Evolutionary conservation across 164 flowering plant species (phyloP).

Genomic region (Magnolia kwangsiensis): DNA sequence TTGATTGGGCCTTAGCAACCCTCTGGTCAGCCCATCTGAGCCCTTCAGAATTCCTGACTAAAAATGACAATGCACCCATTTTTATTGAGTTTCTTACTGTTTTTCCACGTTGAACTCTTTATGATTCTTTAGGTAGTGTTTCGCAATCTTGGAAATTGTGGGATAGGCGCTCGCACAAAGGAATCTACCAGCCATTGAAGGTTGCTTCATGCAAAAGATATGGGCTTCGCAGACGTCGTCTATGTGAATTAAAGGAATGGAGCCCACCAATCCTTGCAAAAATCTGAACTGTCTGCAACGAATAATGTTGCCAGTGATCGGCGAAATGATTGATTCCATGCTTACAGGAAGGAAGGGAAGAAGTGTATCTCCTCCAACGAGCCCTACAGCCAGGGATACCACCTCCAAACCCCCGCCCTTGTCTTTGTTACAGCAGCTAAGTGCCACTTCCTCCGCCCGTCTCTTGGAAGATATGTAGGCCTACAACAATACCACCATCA

Average conservation of each 20-base stretch:
- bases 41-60: too few relatives aligned
- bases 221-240: conserved; percentile 41
- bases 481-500: not conserved
- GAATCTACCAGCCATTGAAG: conserved; percentile 34
- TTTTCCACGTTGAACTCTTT: conserved; percentile 9
- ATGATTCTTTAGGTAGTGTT: conserved; percentile 6
- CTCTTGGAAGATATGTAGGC: conserved; percentile 16
- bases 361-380: conserved; percentile 14
- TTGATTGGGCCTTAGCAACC: too few relatives aligned
- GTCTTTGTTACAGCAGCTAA: not conserved
- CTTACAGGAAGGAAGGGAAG: conserved; percentile 2
- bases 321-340: conserved; percentile 6
- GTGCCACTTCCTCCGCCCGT: conserved; percentile 11
- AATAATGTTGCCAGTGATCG: not conserved
- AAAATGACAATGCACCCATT: not conserved
- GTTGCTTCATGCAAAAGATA: conserved; percentile 33
- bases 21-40: not conserved
- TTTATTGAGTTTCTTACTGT: conserved; percentile 18
- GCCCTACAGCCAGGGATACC: conserved; percentile 11
- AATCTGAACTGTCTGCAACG: not conserved
- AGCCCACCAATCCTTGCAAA: conserved; percentile 19
- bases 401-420: conserved; percentile 8
- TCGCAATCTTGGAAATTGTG: conserved; percentile 15
- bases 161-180: conserved; percentile 15
- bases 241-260: conserved; percentile 27